Conservation (phyloP, 192 early-diverging fungal genomes). For the Podila minutissima region DNA sequence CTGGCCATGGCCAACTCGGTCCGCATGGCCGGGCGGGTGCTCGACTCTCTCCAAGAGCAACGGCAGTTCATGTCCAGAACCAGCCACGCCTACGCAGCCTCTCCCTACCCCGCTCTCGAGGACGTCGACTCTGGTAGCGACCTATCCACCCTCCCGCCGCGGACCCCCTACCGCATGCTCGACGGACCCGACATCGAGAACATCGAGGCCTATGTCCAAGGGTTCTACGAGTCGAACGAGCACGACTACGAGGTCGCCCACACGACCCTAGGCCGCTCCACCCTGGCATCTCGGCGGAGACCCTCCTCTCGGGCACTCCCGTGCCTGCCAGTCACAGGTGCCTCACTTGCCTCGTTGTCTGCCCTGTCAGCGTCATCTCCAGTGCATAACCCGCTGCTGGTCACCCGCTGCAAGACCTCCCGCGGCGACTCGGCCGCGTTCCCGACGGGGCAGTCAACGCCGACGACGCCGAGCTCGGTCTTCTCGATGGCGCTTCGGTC, state of each 20-base stretch:
- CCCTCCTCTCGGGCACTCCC: no score
- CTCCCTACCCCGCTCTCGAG: background rate
- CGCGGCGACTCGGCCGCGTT: background rate
- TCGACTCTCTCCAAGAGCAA: background rate
- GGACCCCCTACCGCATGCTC: conserved; percentile 6
- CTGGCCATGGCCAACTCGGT: background rate
- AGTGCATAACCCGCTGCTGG: background rate
- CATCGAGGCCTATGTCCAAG: conserved; percentile 5
- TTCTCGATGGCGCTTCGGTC: background rate
- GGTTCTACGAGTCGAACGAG: background rate
- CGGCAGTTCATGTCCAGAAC: background rate
- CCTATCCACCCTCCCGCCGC: background rate
- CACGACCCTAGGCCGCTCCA: background rate
- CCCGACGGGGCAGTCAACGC: background rate
- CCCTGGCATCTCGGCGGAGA: background rate
- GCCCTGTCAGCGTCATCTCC: background rate
- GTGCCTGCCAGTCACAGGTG: no score
- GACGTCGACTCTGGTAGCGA: background rate
- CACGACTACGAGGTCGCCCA: background rate
- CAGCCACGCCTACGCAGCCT: background rate
- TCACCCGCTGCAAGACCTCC: conserved; percentile 9
- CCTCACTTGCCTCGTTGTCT: no score
- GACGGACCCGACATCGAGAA: conserved; percentile 25
- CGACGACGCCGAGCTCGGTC: background rate
- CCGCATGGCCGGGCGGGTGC: conserved; percentile 1